Evolutionary conservation across 2,329 filamentous ascomycete species (phyloP).

Genomic region (Fusarium sp.): DNA sequence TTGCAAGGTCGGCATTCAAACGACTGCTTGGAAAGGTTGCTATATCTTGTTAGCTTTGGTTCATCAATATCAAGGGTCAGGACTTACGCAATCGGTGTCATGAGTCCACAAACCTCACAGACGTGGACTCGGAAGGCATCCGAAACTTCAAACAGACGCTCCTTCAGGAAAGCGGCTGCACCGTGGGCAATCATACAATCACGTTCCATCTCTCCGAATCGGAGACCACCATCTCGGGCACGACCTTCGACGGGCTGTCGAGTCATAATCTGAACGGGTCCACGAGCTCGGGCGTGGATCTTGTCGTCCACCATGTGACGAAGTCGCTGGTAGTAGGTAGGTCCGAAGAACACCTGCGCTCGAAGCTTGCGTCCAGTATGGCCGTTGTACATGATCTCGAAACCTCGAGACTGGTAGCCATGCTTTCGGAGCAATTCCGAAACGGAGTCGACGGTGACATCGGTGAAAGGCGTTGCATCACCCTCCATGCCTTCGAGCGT

Average conservation of each 20-base stretch:
- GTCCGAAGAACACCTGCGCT: constrained; percentile 95
- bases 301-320: constrained; percentile 99
- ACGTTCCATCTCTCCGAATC: constrained; percentile 99
- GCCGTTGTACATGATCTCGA: constrained; percentile 99
- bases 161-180: constrained; percentile 95
- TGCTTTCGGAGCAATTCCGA: constrained; percentile 87
- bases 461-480: constrained; percentile 97
- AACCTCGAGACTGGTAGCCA: constrained; percentile 96
- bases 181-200: constrained; percentile 99
- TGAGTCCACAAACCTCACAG: constrained; percentile 97
- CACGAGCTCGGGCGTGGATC: constrained; percentile 98
- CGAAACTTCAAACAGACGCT: constrained; percentile 95
- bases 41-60: constrained; percentile 57
- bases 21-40: constrained; percentile 92
- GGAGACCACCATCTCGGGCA: constrained; percentile 95
- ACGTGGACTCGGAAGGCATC: constrained; percentile 98
- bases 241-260: constrained; percentile 98
- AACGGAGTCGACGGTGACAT: constrained; percentile 94
- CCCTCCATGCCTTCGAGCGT: constrained; percentile 94
- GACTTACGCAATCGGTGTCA: constrained; percentile 98
- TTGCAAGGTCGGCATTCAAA: constrained; percentile 98
- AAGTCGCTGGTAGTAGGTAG: constrained; percentile 98
- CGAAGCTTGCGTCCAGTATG: constrained; percentile 95
- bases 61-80: neutral
- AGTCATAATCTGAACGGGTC: constrained; percentile 96